Percentiles rank a stretch among this genome's conserved stretches.
These are phyloP conservation scores for Pseudogymnoascus sp. DNA, from an alignment of 2,329 filamentous ascomycete genomes.

Conservation along the genomic window DNA sequence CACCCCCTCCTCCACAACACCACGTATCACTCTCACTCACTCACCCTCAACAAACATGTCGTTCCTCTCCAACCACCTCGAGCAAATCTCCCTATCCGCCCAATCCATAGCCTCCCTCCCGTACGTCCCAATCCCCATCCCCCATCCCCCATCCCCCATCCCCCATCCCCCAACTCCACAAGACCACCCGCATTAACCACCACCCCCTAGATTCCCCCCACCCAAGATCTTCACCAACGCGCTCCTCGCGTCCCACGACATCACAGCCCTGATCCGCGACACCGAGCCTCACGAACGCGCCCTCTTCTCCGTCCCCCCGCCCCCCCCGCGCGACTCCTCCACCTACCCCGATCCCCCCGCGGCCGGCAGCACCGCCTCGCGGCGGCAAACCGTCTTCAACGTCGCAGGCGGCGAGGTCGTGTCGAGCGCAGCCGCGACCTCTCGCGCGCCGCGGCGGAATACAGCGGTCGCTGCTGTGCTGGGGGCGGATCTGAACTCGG, in stretches of 20 bases:
- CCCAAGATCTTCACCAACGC: conserved; percentile 97
- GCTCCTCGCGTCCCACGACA: conserved; percentile 78
- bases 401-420: conserved; percentile 51
- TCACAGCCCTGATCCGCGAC: conserved; percentile 88
- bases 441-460: conserved; percentile 51
- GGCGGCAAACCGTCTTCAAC: conserved; percentile 58
- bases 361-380: conserved; percentile 25
- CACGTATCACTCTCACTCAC: conserved; percentile 9
- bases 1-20: not conserved
- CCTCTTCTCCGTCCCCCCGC: conserved; percentile 80
- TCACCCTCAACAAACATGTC: conserved; percentile 43
- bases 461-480: conserved; percentile 86
- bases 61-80: conserved; percentile 59
- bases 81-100: conserved; percentile 69
- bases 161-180: conserved; percentile 16
- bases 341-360: conserved; percentile 36
- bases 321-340: conserved; percentile 39
- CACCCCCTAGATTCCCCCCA: conserved; percentile 60
- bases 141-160: conserved; percentile 5
- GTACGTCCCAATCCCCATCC: conserved; percentile 41
- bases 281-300: conserved; percentile 92
- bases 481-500: conserved; percentile 76
- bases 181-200: conserved; percentile 11
- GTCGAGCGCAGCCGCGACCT: conserved; percentile 42
- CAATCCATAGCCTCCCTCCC: conserved; percentile 66